Conservation (phyloP, 1,284 basidiomycete species). For the Nidula niveotomentosa region DNA sequence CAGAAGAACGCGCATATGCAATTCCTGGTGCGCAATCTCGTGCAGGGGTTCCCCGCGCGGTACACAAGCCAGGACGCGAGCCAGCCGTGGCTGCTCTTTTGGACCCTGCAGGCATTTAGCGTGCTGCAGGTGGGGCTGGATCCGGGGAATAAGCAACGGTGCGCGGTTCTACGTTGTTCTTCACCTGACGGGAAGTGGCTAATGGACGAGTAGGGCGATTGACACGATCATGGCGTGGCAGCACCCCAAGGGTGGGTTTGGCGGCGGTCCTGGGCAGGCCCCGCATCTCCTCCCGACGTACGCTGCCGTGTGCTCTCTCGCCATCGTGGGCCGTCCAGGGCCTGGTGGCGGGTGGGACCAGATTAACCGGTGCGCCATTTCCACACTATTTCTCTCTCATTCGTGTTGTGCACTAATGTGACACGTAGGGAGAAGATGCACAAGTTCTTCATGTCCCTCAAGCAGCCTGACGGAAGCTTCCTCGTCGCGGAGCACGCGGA, state of each 20-base stretch:
- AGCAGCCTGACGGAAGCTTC: constrained; percentile 94
- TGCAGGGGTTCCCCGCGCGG: constrained; percentile 74
- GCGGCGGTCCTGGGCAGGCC: constrained; percentile 87
- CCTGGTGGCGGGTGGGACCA: constrained; percentile 81
- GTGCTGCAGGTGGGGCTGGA: constrained; percentile 79
- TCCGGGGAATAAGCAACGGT: constrained; percentile 73
- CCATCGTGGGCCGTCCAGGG: constrained; percentile 77
- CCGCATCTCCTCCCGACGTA: constrained; percentile 92
- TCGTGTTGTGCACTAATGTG: not conserved
- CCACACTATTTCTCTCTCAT: not conserved
- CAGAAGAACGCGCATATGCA: constrained; percentile 65
- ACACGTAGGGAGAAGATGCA: constrained; percentile 68
- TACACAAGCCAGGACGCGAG: constrained; percentile 89
- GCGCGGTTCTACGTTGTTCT: constrained; percentile 15
- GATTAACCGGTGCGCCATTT: constrained; percentile 64
- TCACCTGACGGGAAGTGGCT: not conserved
- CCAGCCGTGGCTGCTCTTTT: constrained; percentile 91
- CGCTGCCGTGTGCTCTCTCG: constrained; percentile 83
- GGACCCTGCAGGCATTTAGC: constrained; percentile 84
- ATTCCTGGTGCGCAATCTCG: constrained; percentile 65
- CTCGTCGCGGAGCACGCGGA: constrained; percentile 87
- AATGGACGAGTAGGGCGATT: constrained; percentile 52
- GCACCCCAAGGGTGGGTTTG: constrained; percentile 86
- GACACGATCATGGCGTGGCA: constrained; percentile 79
- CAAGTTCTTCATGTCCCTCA: constrained; percentile 89